phyloP scores from a whole-genome alignment of 176 grass and related monocot species.

The Paspalum notatum region DNA sequence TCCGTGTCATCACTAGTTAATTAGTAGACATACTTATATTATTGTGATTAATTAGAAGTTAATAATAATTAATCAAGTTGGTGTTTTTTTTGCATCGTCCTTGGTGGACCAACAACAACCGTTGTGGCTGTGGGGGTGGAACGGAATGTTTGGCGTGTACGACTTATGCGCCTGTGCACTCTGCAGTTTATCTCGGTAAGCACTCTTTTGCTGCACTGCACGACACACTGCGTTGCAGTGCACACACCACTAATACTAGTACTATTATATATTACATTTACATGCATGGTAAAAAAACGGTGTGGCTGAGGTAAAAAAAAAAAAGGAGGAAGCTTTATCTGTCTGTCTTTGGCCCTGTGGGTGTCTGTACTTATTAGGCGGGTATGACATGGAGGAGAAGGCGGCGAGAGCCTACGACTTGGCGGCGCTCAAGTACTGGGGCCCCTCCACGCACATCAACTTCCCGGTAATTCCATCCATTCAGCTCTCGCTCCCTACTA shows the following conservation, averaged over 20 bases:
- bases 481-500: rapidly evolving
- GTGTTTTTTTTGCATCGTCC: too few relatives aligned
- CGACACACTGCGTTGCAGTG: too few relatives aligned
- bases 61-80: too few relatives aligned
- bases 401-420: constrained; percentile 96
- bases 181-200: constrained; percentile 35
- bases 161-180: background rate
- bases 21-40: too few relatives aligned
- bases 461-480: constrained; percentile 61
- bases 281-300: constrained; percentile 4
- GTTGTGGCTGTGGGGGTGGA: background rate
- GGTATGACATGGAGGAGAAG: constrained; percentile 99
- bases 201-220: constrained; percentile 20
- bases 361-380: constrained; percentile 50
- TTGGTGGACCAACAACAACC: too few relatives aligned
- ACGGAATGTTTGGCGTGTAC: background rate
- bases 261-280: background rate
- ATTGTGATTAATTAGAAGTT: too few relatives aligned
- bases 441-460: constrained; percentile 95
- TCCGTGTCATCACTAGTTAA: too few relatives aligned
- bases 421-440: constrained; percentile 99
- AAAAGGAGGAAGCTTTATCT: background rate
- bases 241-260: background rate
- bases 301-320: background rate
- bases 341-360: background rate